Percentiles rank a stretch among this genome's conserved stretches.
These are phyloP conservation scores for Fagopyrum tataricum DNA, from an alignment of 148 eudicot genomes.

Conservation along the genomic window DNA sequence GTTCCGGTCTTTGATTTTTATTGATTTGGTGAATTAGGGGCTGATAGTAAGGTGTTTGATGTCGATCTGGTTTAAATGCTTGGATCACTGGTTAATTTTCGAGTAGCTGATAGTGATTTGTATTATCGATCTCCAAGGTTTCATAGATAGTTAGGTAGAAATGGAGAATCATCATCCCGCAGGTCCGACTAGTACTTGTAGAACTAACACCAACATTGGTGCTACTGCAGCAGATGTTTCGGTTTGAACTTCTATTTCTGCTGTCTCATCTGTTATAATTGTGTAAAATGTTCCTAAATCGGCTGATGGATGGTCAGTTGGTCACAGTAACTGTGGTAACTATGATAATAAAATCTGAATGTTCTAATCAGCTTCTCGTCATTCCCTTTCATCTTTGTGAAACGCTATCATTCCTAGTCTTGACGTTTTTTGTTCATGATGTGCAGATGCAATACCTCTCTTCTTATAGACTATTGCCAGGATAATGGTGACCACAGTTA, in stretches of 20 bases:
- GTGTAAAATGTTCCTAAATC: neutral
- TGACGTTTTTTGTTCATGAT: neutral
- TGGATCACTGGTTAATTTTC: conserved; percentile 6
- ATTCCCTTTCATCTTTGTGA: neutral
- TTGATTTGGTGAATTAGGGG: conserved; percentile 8
- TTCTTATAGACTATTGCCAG: conserved; percentile 70
- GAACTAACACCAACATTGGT: neutral
- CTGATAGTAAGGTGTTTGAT: neutral
- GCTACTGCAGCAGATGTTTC: neutral
- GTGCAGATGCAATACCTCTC: conserved; percentile 91
- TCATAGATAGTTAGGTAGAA: neutral
- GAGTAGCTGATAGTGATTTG: neutral
- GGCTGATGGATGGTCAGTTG: neutral
- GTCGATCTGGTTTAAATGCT: neutral
- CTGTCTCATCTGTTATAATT: neutral
- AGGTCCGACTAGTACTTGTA: neutral
- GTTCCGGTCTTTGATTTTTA: neutral
- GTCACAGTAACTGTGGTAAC: neutral
- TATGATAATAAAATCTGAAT: neutral
- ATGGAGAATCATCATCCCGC: neutral
- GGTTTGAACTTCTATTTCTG: neutral
- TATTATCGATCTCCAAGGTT: neutral
- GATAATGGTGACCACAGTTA: conserved; percentile 51
- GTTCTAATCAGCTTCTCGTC: neutral
- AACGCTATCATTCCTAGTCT: neutral